Evolutionary conservation across 1,139 yeast species (phyloP), one percentile per base, ranked within the genome.

Genomic region (Diutina pseudorugosa): DNA sequence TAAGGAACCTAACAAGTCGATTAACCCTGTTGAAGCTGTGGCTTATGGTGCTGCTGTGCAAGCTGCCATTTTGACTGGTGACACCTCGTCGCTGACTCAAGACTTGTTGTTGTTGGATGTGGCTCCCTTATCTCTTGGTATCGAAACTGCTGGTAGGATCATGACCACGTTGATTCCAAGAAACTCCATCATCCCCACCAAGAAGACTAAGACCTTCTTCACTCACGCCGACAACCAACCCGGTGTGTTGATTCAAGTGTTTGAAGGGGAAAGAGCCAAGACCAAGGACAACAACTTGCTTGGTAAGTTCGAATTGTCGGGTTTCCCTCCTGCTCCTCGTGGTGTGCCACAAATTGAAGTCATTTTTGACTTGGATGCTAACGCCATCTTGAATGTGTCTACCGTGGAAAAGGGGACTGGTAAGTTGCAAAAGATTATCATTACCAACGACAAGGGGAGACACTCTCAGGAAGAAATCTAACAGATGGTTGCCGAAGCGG

Each of bases 341-440:
- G 98, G 98, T 76, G 89, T 85, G 54, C 96, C 97, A 64, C 96
- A 90, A 76, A 88, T 90, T 65, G 97, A 90, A 77, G 96, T 91
- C 61, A 89, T 96, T 57, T 90, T 90, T 66, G 95, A 89, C 64
- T 77, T 90, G 64, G 97, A 90, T 69, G 96, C 96, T 59, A 89
- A 89, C 68, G 97, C 97, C 75, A 90, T 90, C 69, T 78, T 90
- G 73, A 91, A 88, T 73, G 98, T 91, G 57, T 79, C 90, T 59
- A 98, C 97, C 57, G 76, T 85, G 57, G 98, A 91, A 71, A 91
- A 91, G 79, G 97, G 96, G 68, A 91, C 98, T 58, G 96, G 96
- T 56, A 57, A 59, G 53, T 82, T 93, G 55, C 89, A 93, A 72
- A 84, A 95, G 58, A 88, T 93, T 66, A 88, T 96, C 58, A 93